Conservation (phyloP, 352 stramenopile genomes). For the Pythium brachiatum region DNA sequence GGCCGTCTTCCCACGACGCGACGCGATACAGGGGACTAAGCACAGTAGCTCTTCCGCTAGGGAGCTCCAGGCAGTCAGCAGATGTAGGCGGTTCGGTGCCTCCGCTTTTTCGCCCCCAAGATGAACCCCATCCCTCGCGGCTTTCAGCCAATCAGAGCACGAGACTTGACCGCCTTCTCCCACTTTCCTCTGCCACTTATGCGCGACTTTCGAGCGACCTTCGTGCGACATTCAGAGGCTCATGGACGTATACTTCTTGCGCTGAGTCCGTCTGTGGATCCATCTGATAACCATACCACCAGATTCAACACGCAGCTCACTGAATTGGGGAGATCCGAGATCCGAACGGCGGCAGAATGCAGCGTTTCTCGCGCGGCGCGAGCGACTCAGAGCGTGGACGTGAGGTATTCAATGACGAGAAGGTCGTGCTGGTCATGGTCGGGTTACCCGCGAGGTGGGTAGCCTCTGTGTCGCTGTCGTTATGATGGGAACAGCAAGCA, state of each 20-base stretch:
- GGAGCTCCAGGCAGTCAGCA: constrained; percentile 3
- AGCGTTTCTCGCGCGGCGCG: constrained; percentile 9
- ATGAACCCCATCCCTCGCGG: constrained; percentile 7
- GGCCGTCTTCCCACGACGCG: neutral
- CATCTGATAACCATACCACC: neutral
- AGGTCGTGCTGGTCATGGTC: constrained; percentile 91
- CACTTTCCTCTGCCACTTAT: constrained; percentile 32
- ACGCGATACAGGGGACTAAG: neutral
- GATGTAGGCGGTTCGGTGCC: constrained; percentile 11
- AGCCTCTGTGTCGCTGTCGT: neutral
- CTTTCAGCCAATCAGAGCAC: constrained; percentile 29
- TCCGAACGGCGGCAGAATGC: constrained; percentile 6
- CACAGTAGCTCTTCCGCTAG: neutral
- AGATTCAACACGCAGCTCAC: neutral
- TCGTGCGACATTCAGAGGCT: constrained; percentile 3
- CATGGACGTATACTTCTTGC: neutral
- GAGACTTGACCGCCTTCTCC: neutral
- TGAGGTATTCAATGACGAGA: constrained; percentile 69
- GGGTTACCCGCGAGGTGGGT: constrained; percentile 73
- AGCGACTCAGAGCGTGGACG: constrained; percentile 17
- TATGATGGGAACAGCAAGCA: neutral
- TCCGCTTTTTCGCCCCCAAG: constrained; percentile 9
- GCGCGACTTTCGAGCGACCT: constrained; percentile 26
- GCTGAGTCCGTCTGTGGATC: neutral
- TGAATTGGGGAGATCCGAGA: neutral